Base-by-base conservation (phyloP, 768 basidiomycete genomes). In the Suillus sp. region DNA sequence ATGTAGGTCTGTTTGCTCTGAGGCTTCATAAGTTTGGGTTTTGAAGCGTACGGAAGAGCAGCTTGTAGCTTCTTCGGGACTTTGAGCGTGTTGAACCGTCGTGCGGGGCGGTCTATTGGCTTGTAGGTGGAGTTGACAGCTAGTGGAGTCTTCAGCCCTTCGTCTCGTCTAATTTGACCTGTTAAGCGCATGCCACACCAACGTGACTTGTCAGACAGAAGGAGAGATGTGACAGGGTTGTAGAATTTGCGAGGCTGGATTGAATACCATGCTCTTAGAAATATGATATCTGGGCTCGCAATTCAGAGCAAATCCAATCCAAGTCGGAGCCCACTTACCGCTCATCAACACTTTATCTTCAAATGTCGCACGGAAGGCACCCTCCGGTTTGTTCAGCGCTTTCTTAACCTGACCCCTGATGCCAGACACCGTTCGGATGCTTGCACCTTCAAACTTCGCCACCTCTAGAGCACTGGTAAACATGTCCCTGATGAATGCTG, bases 401-500 rank as follows among this genome's bases (percentile, higher is more conserved):
- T 96, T 98, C 81, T 99, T 99, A 59, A 99, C 87, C 75, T 99
- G 96, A 4, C 97, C 97, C 51, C 97, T 80, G 62, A 99, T 93
- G 13, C 97, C 97, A 7, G 93, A 95, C 8, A 99, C 97, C 0
- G 96, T 99, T 64, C 89, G 83, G 62, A 99, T 86, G 73, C 91
- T 94, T n/a, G 97, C 97, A 20, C 97, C 97, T 75, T 99, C 97
- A 69, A 99, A 99, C 76, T 97, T 99, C 62, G 95, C 95, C 14
- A 99, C 95, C 76, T 99, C 97, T 37, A 99, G 83, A 37, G 94
- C 89, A 62, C 86, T 88, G 60, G 78, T 89, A 80, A 99, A 99
- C 97, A 99, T 99, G 71, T 97, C 94, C 81, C 90, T 94, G 68
- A 99, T 80, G 76, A 99, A 99, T 3, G 95, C 97, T 14, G 97